Evolutionary conservation across 495 filamentous ascomycete species (phyloP).

Genomic region (Jackrogersella minutella): DNA sequence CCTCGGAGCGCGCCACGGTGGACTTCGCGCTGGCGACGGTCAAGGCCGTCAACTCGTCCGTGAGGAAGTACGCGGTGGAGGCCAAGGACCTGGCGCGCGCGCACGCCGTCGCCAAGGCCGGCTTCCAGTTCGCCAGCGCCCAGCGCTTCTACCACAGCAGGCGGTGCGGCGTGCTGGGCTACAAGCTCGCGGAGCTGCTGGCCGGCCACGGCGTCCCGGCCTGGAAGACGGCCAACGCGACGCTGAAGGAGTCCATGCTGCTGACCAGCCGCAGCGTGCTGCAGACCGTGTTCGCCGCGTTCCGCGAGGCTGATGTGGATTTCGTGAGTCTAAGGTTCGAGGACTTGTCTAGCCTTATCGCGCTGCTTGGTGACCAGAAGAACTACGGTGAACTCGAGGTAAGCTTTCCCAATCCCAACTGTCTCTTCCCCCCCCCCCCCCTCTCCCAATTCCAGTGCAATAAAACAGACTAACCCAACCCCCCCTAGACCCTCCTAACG

Average conservation of each 20-base stretch:
- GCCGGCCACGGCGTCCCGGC: conserved; percentile 53
- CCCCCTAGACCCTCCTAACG: conserved; percentile 57
- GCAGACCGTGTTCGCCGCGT: conserved; percentile 52
- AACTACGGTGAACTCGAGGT: conserved; percentile 68
- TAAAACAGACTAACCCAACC: neutral
- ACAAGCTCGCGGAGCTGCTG: conserved; percentile 64
- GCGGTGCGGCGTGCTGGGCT: conserved; percentile 59
- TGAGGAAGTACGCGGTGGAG: conserved; percentile 42
- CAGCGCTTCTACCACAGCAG: conserved; percentile 60
- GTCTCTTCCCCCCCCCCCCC: neutral
- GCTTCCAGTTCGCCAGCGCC: conserved; percentile 65
- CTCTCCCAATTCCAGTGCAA: neutral
- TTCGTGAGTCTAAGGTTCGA: conserved; percentile 61
- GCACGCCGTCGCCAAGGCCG: conserved; percentile 34
- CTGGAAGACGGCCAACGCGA: conserved; percentile 52
- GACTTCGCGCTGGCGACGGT: conserved; percentile 51
- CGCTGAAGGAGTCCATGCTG: conserved; percentile 57
- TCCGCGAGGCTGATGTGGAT: conserved; percentile 53
- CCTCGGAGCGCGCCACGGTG: conserved; percentile 46
- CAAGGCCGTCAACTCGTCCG: conserved; percentile 47
- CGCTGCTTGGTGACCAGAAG: conserved; percentile 65
- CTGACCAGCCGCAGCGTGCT: conserved; percentile 64
- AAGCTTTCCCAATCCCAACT: conserved; percentile 27
- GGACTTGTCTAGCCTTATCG: conserved; percentile 63
- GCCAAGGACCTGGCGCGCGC: conserved; percentile 26